These are phyloP conservation scores for Didymella pomorum DNA, from an alignment of 2,329 filamentous ascomycete genomes.

Conservation along the genomic window DNA sequence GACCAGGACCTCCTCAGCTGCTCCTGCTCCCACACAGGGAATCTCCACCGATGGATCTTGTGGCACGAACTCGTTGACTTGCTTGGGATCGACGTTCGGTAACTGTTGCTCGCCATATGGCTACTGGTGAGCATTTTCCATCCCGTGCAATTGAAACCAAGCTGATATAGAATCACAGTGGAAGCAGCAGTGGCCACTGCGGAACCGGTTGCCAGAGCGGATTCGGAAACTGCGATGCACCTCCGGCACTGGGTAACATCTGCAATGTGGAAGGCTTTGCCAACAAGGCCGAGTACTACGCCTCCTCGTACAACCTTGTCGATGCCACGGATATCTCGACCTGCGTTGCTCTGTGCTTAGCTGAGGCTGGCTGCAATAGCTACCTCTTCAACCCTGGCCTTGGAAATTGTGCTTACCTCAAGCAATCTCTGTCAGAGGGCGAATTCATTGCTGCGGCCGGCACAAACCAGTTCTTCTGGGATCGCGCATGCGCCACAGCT, in stretches of 20 bases:
- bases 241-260: conserved; percentile 12
- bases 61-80: conserved; percentile 12
- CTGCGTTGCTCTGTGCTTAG: conserved; percentile 23
- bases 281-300: conserved; percentile 25
- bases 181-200: conserved; percentile 29
- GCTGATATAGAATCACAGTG: conserved; percentile 8
- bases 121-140: conserved; percentile 15
- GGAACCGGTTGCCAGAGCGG: conserved; percentile 33
- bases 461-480: conserved; percentile 21
- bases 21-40: conserved; percentile 6
- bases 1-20: conserved; percentile 11
- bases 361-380: conserved; percentile 23
- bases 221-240: conserved; percentile 20
- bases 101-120: conserved; percentile 20
- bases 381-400: conserved; percentile 23
- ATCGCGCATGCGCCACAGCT: conserved; percentile 10
- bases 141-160: not conserved
- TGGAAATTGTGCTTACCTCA: conserved; percentile 18
- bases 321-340: conserved; percentile 19
- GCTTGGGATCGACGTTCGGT: conserved; percentile 16
- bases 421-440: conserved; percentile 10
- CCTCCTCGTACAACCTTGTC: conserved; percentile 28
- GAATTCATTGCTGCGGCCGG: conserved; percentile 16
- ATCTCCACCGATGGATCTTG: conserved; percentile 13
- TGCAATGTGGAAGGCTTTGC: conserved; percentile 26